Base-by-base conservation (phyloP, 1,284 basidiomycete species). In the Pyrrhoderma noxium region DNA sequence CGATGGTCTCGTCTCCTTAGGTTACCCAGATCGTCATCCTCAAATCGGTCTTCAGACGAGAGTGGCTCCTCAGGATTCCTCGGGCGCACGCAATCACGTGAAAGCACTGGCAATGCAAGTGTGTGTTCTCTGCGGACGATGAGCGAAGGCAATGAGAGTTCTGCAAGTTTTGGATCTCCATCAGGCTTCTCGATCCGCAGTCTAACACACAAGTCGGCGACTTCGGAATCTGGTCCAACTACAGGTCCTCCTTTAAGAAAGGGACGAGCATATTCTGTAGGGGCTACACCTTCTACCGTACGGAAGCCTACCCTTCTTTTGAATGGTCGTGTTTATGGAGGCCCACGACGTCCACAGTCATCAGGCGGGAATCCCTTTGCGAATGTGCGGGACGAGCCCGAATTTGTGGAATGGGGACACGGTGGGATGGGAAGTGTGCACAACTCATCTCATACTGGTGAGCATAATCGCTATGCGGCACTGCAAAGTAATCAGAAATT, bases 351-450 rank as follows among this genome's bases (percentile, higher is more conserved):
- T n/a, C 36, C 49, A 8, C 43, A 36, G 14, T 36, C 53, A 34
- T 16, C 34, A 21, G 38, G 19, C 19, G 31, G 35, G 8, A 65
- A 67, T 44, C 60, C 59, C 35, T 71, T 71, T 49, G 64, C 62
- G 21, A 69, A 69, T 49, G 72, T 69, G 11, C 70, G 70, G 4
- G 76, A 80, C 40, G 71, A 73, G 11, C 82, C 89, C 34, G 80
- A 84, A 63, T 90, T 90, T 58, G 85, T 89, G 22, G 87, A 89
- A 63, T 90, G 87, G 87, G 86, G 87, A 1, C 86, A 86, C 56
- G 87, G 87, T 45, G 87, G 87, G 2, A 89, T 89, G 86, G 87
- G 87, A 23, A 79, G 76, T 48, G 82, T 87, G 3, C 68, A 56
- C 68, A 70, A 3, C 67, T 67, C 42, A 60, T 61, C 42, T 59